Evolutionary conservation across 2,329 filamentous ascomycete species (phyloP), one percentile per base, ranked within the genome.

Genomic region (Apiospora marii): DNA sequence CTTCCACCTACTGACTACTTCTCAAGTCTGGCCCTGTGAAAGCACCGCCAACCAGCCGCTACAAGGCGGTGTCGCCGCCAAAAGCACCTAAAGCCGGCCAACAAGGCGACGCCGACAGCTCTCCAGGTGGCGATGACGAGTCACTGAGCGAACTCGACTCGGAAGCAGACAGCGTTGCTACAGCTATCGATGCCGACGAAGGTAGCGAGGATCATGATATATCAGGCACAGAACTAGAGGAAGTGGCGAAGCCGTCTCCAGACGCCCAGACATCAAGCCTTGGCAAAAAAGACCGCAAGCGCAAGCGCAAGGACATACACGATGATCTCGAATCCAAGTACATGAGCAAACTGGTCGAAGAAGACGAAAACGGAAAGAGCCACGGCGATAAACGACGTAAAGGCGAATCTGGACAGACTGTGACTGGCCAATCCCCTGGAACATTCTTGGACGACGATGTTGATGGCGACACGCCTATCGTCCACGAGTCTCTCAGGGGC

Each of bases 271-370:
- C 82, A 49, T 78, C 82, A 77, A 76, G 79, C 73, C 82, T 77
- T 79, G 84, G 77, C 82, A 85, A 87, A 71, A 84, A 87, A 70
- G 86, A 89, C 13, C 85, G 88, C 43, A 93, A 93, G 81, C 87
- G 92, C 74, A 93, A 93, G 84, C 87, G 92, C 72, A 91, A 86
- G 72, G 88, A 92, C 44, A 89, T 92, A 14, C 88, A 92, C 72
- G 91, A 94, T 34, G 90, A 93, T 72, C 82, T 95, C 1, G 93
- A 95, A 79, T 88, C 87, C 72, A 89, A 88, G 69, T 95, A 95
- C 77, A 85, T 96, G 83, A 85, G 88, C 71, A 91, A 91, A 75
- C 81, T 95, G 43, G 88, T 86, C 76, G 82, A 92, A 78, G 87
- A 90, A 77, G 84, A 90, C 79, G 86, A 74, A 27, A 76, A 90